A percentile compares a stretch with the other conserved stretches of the same genome.
These are phyloP conservation scores for Hypoxylon cercidicola DNA, from an alignment of 495 filamentous ascomycete genomes.

Conservation along the genomic window DNA sequence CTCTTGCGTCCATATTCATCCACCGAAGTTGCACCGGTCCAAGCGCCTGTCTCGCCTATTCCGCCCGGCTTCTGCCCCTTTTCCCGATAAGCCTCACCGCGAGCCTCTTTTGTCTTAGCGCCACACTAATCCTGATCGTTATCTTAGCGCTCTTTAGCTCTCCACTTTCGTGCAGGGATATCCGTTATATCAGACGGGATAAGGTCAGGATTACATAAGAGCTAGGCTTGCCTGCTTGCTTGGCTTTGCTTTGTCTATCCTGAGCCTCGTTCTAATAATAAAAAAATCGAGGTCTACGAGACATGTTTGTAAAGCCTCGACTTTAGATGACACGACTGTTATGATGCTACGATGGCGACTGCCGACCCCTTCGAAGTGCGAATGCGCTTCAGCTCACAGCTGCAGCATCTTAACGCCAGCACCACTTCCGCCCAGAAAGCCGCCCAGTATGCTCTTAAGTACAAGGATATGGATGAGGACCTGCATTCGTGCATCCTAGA, in stretches of 20 bases:
- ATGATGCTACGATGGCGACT: conserved; percentile 72
- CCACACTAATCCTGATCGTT: neutral
- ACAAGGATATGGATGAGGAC: conserved; percentile 93
- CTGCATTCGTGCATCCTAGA: conserved; percentile 96
- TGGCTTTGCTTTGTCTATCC: too few species aligned
- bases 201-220: too few species aligned
- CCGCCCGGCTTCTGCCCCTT: too few species aligned
- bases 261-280: too few species aligned
- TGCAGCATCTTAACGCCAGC: conserved; percentile 89
- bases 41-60: conserved; percentile 13
- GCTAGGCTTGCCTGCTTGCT: too few species aligned
- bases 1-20: conserved; percentile 7
- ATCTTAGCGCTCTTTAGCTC: too few species aligned
- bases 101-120: neutral
- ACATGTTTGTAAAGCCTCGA: too few species aligned
- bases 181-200: too few species aligned
- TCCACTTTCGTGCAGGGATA: too few species aligned
- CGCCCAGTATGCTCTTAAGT: conserved; percentile 92
- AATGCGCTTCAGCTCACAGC: conserved; percentile 90
- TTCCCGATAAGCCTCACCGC: conserved; percentile 12
- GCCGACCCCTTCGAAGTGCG: conserved; percentile 98
- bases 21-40: conserved; percentile 40
- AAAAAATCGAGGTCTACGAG: too few species aligned
- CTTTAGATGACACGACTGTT: neutral
- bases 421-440: conserved; percentile 90